Evolutionary conservation across 768 basidiomycete genomes (phyloP).

Genomic region (Trametopsis cervina): DNA sequence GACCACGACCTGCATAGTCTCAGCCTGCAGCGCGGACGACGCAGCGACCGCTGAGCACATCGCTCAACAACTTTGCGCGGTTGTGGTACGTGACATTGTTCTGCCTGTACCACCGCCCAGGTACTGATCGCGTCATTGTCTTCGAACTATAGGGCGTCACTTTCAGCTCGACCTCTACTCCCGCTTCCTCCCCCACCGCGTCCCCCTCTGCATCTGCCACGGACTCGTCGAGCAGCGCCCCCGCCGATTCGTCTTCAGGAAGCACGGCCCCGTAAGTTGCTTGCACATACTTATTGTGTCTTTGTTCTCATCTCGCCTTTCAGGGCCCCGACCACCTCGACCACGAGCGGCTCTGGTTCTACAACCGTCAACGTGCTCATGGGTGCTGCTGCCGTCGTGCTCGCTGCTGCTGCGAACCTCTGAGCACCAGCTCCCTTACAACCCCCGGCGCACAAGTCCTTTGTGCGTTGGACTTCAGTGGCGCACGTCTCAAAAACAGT

Average conservation of each 20-base stretch:
- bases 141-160: conserved; percentile 5
- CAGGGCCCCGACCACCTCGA: conserved; percentile 3
- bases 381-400: conserved; percentile 36
- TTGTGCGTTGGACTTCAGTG: not conserved
- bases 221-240: conserved; percentile 4
- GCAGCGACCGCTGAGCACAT: conserved; percentile 18
- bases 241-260: conserved; percentile 11
- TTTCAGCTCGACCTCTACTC: conserved; percentile 2
- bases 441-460: too few species aligned
- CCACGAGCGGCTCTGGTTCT: conserved; percentile 19
- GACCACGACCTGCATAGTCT: conserved; percentile 24
- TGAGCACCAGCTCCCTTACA: conserved; percentile 19
- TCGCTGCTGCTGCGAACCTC: conserved; percentile 36
- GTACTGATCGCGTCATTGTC: not conserved
- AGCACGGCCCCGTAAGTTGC: not conserved
- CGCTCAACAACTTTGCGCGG: conserved; percentile 19
- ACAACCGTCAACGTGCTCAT: conserved; percentile 30
- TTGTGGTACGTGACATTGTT: conserved; percentile 18
- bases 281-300: conserved; percentile 1
- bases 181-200: not conserved
- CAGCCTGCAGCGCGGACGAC: conserved; percentile 19
- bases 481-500: not conserved
- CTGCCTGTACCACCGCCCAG: not conserved
- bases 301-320: not conserved
- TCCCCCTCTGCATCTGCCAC: conserved; percentile 48